Evolutionary conservation across 768 basidiomycete genomes (phyloP), one percentile per base, ranked within the genome.

Genomic region (Russula sp.): DNA sequence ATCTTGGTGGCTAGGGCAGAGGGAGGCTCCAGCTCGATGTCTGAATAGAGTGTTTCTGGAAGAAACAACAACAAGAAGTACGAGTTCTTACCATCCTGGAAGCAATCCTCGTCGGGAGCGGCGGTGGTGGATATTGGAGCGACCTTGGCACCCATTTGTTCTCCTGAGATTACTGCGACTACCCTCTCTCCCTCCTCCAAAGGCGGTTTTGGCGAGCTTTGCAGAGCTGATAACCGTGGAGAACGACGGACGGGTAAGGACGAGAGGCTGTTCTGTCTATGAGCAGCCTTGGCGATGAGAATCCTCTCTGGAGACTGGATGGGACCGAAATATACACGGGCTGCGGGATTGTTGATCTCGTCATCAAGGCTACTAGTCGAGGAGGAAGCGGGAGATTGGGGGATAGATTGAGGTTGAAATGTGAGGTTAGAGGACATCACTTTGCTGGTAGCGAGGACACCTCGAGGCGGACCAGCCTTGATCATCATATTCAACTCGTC

Each of bases 1-100:
- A 91, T 82, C 73, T 75, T 84, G 65, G 76, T 82, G 37, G 86
- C 89, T 54, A 91, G 75, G 5, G 79, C 78, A 59, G 87, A 86
- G 2, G 87, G 82, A 9, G 87, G 88, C 70, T 90, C 89, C 83
- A 65, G 14, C 44, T 66, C 64, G 40, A 57, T 49, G 35, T 64
- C 58, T 58, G 35, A 37, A 51, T n/a, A 57, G 44, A 22, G 16
- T 16, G 32, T 60, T n/a, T 55, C 20, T 32, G n/a, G 16, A 31
- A n/a, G n/a, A 6, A 39, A 37, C 20, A 9, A 16, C 11, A 4
- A 42, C 10, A 40, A 55, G 11, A 31, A 44, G 35, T 4, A 16
- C 27, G 50, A 34, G 31, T 32, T 39, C 65, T 55, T 62, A 68
- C 67, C 67, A 13, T 68, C 61, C 50, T 66, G 61, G 31, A 58